A percentile compares a stretch with the other conserved stretches of the same genome.
phyloP scores from a whole-genome alignment of 2,329 filamentous ascomycete genomes.

The Metarhizium guizhouense region DNA sequence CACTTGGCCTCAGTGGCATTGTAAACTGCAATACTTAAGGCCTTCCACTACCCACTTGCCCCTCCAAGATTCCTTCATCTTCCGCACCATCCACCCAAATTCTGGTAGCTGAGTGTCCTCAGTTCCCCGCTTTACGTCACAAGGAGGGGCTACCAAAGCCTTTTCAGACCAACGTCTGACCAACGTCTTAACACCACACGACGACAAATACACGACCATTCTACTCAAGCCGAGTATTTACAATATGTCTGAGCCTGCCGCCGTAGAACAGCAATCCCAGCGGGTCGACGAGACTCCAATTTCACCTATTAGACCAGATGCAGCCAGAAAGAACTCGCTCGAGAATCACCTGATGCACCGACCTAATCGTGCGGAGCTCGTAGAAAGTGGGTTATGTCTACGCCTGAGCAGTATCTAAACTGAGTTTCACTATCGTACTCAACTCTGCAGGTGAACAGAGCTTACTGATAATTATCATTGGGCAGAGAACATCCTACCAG shows the following conservation, averaged over 20 bases:
- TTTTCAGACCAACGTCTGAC: no score
- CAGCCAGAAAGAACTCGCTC: slow-evolving; percentile 56
- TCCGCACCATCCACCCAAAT: no score
- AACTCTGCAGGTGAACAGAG: background rate
- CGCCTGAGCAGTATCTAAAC: background rate
- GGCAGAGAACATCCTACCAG: slow-evolving; percentile 77
- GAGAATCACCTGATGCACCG: slow-evolving; percentile 66
- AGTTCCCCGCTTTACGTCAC: no score
- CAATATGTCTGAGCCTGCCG: slow-evolving; percentile 18
- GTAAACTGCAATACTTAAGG: no score
- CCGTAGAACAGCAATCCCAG: slow-evolving; percentile 11
- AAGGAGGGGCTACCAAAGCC: no score
- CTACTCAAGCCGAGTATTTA: background rate
- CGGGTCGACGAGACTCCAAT: slow-evolving; percentile 43
- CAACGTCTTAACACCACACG: no score
- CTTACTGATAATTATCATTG: slow-evolving; percentile 11
- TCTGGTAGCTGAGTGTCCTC: no score
- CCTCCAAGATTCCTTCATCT: no score
- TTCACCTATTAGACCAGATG: slow-evolving; percentile 42
- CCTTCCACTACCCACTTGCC: no score
- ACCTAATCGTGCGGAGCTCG: slow-evolving; percentile 64
- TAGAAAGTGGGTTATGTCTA: slow-evolving; percentile 56
- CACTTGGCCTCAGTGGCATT: no score
- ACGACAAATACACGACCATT: background rate
- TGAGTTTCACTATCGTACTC: background rate